Evolutionary conservation across 2,329 filamentous ascomycete species (phyloP).

Genomic region (Xylaria sp.): DNA sequence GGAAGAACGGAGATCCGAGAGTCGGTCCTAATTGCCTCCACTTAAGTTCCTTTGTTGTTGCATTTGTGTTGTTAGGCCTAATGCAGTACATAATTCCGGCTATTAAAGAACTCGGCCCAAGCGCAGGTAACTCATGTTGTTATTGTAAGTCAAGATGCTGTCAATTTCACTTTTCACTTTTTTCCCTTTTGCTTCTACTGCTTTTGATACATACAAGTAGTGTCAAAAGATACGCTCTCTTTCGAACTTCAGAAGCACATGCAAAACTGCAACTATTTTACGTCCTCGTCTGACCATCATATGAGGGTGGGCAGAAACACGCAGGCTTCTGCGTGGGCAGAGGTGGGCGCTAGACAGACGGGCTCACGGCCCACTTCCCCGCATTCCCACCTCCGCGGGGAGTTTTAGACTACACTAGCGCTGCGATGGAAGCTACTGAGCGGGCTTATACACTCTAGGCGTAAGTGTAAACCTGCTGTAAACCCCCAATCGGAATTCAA

Average conservation of each 20-base stretch:
- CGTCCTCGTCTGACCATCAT: constrained; percentile 24
- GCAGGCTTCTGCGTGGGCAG: not conserved
- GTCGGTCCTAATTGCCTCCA: not conserved
- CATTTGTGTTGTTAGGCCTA: not conserved
- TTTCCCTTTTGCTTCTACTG: not conserved
- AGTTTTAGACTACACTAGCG: not conserved
- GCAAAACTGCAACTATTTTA: not conserved
- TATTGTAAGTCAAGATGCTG: not conserved
- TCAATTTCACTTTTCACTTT: not conserved
- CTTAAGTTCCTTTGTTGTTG: not conserved
- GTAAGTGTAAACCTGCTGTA: not conserved
- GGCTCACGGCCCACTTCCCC: constrained; percentile 25
- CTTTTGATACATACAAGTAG: too few species aligned
- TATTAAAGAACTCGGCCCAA: not conserved
- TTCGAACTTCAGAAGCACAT: not conserved
- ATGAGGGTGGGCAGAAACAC: constrained; percentile 11
- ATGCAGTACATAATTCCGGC: not conserved
- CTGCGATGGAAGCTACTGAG: not conserved
- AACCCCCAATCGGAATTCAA: not conserved
- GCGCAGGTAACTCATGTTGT: too few species aligned
- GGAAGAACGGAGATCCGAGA: not conserved
- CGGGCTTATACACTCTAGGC: not conserved
- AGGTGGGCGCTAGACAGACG: not conserved
- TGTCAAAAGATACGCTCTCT: not conserved
- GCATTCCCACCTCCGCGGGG: constrained; percentile 24